Evolutionary conservation across 1,284 basidiomycete genomes (phyloP), one percentile per base, ranked within the genome.

Genomic region (Sporisorium exsertum): DNA sequence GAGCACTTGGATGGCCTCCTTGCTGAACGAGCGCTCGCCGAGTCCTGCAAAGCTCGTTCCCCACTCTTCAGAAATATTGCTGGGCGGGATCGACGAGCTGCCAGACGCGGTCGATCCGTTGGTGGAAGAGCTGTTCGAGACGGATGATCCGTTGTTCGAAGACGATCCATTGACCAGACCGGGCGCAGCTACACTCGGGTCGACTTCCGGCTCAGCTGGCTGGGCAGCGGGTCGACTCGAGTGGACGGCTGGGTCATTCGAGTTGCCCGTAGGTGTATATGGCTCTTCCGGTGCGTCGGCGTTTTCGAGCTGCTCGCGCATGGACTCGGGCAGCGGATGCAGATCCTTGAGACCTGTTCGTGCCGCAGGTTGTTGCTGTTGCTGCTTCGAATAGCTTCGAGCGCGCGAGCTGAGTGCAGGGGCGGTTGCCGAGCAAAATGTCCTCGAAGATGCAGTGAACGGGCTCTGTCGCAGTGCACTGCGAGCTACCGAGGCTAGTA

Each of bases 21-120:
- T 90, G 5, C 90, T 84, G 86, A 98, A 98, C 1, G 95, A 91
- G 82, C 91, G 88, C 3, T 88, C 87, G 9, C 92, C 93, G 45
- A 98, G 87, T 0, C 96, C 96, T 63, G 90, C 88, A 84, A 95
- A 98, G 80, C 91, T 93, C 77, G 90, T 92, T 1, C 92, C 92
- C 96, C 96, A 98, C 85, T 97, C 69, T 42, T 77, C 66, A 13
- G 68, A 69, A 18, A 63, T 58, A 47, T 62, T 77, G 52, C 61
- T 62, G 20, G 58, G 29, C 22, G 70, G 57, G 3, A 43, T 35
- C 20, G 68, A 65, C 7, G 62, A 35, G 20, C 46, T 35, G 12
- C 54, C 52, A 16, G 63, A 52, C 9, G 58, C 57, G 15, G 50
- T 27, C 15, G 50, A n/a, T 22, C 46, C 59, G 32, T 51, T 62